Conservation (phyloP, 2,329 filamentous ascomycete species). For the Pseudocercospora fuligena region DNA sequence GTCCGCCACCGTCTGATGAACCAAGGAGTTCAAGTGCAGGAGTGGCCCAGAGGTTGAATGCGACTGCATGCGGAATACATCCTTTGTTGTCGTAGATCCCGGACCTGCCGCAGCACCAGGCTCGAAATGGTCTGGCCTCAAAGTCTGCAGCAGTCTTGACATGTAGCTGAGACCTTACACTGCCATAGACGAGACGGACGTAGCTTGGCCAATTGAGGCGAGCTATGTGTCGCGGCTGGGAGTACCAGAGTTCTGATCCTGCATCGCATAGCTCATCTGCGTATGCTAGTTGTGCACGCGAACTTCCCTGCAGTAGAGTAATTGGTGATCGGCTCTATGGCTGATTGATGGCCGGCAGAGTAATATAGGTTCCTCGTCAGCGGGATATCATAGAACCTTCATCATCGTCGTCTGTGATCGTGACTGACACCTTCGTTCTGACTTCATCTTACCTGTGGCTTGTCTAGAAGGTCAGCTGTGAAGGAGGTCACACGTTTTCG, state of each 20-base stretch:
- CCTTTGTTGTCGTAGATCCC: slow-evolving; percentile 26
- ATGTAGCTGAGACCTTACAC: slow-evolving; percentile 9
- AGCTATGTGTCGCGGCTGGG: slow-evolving; percentile 10
- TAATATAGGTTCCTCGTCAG: slow-evolving; percentile 17
- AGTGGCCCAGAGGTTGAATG: slow-evolving; percentile 4
- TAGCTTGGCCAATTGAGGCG: slow-evolving; percentile 14
- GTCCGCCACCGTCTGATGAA: neutral
- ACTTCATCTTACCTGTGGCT: neutral
- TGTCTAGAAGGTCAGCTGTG: neutral
- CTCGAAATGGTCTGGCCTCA: slow-evolving; percentile 22
- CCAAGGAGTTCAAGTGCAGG: neutral
- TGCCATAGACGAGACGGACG: slow-evolving; percentile 14
- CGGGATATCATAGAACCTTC: slow-evolving; percentile 1
- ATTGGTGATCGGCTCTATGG: slow-evolving; percentile 16
- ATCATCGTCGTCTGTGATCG: neutral
- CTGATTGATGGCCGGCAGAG: slow-evolving; percentile 12
- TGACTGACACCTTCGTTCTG: neutral
- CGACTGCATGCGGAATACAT: slow-evolving; percentile 20
- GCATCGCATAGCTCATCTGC: slow-evolving; percentile 16
- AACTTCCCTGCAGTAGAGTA: slow-evolving; percentile 14
- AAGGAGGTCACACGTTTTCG: neutral
- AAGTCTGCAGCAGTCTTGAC: slow-evolving; percentile 11
- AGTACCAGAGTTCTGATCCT: slow-evolving; percentile 20
- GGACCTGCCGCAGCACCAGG: slow-evolving; percentile 18
- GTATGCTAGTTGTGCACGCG: slow-evolving; percentile 15